These are phyloP conservation scores for Cutaneotrichosporon curvatum DNA, from an alignment of 1,284 basidiomycete genomes.

Conservation along the genomic window DNA sequence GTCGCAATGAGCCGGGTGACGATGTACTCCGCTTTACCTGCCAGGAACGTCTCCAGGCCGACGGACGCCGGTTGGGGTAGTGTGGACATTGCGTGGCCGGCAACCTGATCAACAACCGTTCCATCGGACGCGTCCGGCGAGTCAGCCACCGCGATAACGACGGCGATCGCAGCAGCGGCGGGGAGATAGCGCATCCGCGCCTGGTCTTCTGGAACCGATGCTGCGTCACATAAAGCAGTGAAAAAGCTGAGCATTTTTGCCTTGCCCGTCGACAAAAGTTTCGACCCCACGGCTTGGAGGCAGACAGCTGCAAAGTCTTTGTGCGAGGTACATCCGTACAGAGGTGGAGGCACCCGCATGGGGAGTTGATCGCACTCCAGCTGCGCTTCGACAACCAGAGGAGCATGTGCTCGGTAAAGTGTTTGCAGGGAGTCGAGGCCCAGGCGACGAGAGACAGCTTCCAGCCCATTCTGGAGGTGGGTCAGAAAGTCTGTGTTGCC, in stretches of 20 bases:
- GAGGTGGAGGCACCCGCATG: conserved; percentile 57
- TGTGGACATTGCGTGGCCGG: too few relatives aligned
- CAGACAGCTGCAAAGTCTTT: conserved; percentile 23
- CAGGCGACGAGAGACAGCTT: conserved; percentile 59
- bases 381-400: conserved; percentile 53
- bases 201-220: conserved; percentile 5
- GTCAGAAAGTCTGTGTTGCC: conserved; percentile 49
- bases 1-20: background rate
- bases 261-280: conserved; percentile 12
- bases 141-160: background rate
- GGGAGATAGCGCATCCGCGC: conserved; percentile 19
- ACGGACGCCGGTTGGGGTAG: too few relatives aligned
- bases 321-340: conserved; percentile 45
- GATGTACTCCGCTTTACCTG: background rate
- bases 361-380: conserved; percentile 50
- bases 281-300: conserved; percentile 18
- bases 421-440: conserved; percentile 60
- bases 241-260: conserved; percentile 11
- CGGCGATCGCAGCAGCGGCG: conserved; percentile 20
- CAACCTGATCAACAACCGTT: background rate
- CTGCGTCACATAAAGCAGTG: conserved; percentile 25
- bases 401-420: conserved; percentile 72
- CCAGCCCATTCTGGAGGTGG: conserved; percentile 62
- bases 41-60: background rate
- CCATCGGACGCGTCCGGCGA: background rate